Evolutionary conservation across 2,329 filamentous ascomycete species (phyloP).

Genomic region (Zymoseptoria passerinii): DNA sequence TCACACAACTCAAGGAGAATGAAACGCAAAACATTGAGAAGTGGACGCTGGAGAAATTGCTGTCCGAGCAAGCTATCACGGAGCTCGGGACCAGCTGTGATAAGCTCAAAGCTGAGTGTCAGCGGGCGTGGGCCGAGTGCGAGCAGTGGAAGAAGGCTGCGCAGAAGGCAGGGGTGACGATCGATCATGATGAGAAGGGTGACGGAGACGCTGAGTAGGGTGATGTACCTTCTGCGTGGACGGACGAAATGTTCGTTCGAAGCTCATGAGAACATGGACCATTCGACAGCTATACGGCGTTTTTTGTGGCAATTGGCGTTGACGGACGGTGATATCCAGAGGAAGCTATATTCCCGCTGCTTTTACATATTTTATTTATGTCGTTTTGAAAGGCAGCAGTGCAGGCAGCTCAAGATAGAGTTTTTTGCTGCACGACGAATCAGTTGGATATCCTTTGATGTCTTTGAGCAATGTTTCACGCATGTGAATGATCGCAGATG

Average conservation of each 20-base stretch:
- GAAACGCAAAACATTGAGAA: slow-evolving; percentile 91
- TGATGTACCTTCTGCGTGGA: not conserved
- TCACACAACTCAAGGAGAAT: slow-evolving; percentile 88
- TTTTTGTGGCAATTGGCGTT: not conserved
- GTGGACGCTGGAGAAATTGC: slow-evolving; percentile 82
- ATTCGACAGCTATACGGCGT: not conserved
- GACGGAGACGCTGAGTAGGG: slow-evolving; percentile 11
- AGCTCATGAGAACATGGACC: not conserved
- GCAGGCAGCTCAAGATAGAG: not conserved
- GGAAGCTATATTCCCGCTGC: not conserved
- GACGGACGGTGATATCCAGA: not conserved
- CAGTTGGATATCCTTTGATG: not conserved
- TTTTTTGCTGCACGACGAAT: not conserved
- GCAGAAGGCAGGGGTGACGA: slow-evolving; percentile 23
- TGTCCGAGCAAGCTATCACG: slow-evolving; percentile 79
- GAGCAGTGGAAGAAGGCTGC: slow-evolving; percentile 65
- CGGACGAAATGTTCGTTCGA: not conserved
- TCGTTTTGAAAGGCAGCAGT: not conserved
- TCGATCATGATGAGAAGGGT: slow-evolving; percentile 18
- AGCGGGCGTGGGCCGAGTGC: slow-evolving; percentile 67
- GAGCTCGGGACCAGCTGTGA: slow-evolving; percentile 83
- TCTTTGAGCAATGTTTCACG: too few relatives aligned
- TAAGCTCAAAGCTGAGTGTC: slow-evolving; percentile 73
- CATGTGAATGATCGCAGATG: not conserved
- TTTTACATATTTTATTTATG: not conserved